These are phyloP conservation scores for Penicillium verhagenii DNA, from an alignment of 495 filamentous ascomycete genomes.

Conservation along the genomic window DNA sequence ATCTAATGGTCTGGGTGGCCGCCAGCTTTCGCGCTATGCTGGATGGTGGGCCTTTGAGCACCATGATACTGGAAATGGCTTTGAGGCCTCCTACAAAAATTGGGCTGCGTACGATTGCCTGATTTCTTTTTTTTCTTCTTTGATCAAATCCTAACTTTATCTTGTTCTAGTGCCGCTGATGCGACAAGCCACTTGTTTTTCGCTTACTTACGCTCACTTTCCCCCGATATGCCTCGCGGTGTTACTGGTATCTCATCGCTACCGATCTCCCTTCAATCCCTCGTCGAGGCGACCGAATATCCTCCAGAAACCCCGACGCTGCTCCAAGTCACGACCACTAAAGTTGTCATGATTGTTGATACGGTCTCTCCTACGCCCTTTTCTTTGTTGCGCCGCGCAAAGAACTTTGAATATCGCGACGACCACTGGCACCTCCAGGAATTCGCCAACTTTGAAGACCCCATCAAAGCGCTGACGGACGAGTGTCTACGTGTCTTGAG, in stretches of 20 bases:
- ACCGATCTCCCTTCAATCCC: conserved; percentile 84
- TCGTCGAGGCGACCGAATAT: conserved; percentile 92
- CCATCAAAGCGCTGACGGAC: conserved; percentile 81
- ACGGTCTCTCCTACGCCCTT: conserved; percentile 95
- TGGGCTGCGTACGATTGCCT: conserved; percentile 62
- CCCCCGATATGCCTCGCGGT: conserved; percentile 69
- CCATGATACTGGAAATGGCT: conserved; percentile 78
- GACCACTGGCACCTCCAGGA: conserved; percentile 78
- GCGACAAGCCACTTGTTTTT: conserved; percentile 97
- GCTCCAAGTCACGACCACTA: conserved; percentile 76
- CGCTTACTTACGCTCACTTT: conserved; percentile 87
- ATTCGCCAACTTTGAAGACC: conserved; percentile 87
- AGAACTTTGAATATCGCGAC: conserved; percentile 91
- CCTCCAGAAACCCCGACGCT: conserved; percentile 78
- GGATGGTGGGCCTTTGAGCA: conserved; percentile 99
- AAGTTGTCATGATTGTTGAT: conserved; percentile 95
- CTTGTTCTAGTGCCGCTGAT: conserved; percentile 71
- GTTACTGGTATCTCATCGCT: conserved; percentile 76
- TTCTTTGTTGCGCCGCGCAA: conserved; percentile 83
- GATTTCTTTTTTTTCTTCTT: background rate
- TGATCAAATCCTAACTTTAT: conserved; percentile 18
- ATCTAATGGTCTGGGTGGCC: conserved; percentile 86
- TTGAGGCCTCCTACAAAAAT: conserved; percentile 87
- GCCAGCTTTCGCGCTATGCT: conserved; percentile 91
- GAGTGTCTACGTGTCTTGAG: conserved; percentile 89